Conservation (phyloP, 768 basidiomycete genomes). For the Podaxis carcinomalis region DNA sequence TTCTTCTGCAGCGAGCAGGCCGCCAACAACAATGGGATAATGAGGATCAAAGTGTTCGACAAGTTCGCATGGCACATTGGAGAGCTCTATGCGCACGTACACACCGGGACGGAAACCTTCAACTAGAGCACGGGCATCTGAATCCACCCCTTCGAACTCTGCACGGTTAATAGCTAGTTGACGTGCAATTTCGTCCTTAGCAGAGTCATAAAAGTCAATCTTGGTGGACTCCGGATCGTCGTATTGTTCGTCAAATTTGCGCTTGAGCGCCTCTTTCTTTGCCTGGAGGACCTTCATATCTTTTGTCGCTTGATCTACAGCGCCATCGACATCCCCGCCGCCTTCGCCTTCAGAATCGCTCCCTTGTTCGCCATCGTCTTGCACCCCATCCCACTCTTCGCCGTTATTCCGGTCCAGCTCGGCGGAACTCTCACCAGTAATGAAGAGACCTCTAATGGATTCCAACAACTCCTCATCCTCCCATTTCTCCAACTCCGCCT, state of each 20-base stretch:
- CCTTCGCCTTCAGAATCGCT: slow-evolving; percentile 30
- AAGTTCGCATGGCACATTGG: slow-evolving; percentile 84
- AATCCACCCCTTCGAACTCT: slow-evolving; percentile 79
- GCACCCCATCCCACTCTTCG: slow-evolving; percentile 37
- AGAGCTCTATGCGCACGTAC: slow-evolving; percentile 90
- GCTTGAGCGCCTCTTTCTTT: slow-evolving; percentile 90
- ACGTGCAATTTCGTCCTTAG: slow-evolving; percentile 87
- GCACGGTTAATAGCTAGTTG: slow-evolving; percentile 79
- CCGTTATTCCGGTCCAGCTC: slow-evolving; percentile 29
- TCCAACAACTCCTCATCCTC: slow-evolving; percentile 82
- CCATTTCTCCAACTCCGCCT: slow-evolving; percentile 65
- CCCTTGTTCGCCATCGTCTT: slow-evolving; percentile 29
- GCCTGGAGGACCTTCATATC: slow-evolving; percentile 55
- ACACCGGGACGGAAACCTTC: slow-evolving; percentile 89
- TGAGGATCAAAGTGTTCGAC: slow-evolving; percentile 89
- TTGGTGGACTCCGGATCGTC: slow-evolving; percentile 81
- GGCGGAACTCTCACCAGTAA: slow-evolving; percentile 59
- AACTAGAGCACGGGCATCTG: slow-evolving; percentile 73
- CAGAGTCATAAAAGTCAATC: slow-evolving; percentile 84
- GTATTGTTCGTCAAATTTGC: slow-evolving; percentile 96
- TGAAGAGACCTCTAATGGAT: slow-evolving; percentile 83
- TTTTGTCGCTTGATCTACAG: slow-evolving; percentile 24
- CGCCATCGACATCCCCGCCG: slow-evolving; percentile 17
- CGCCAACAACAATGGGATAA: slow-evolving; percentile 90
- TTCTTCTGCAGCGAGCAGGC: slow-evolving; percentile 85